Evolutionary conservation across 139 green algal genomes (phyloP).

Genomic region (Auxenochlorella protothecoides): DNA sequence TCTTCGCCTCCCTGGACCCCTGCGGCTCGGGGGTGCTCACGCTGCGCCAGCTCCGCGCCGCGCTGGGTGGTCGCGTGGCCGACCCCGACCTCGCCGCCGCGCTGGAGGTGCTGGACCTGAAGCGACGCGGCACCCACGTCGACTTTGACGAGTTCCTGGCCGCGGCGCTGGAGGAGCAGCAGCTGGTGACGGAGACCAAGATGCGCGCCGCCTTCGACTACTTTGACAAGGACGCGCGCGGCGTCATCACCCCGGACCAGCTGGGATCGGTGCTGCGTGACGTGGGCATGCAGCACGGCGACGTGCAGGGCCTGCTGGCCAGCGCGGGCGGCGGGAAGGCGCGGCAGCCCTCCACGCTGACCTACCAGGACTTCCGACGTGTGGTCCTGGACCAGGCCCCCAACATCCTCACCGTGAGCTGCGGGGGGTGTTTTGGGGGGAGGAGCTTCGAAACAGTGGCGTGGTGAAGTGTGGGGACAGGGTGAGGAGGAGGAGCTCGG

Average conservation of each 20-base stretch:
- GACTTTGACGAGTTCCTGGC: conserved; percentile 14
- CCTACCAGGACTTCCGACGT: conserved; percentile 4
- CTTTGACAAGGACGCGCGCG: conserved; percentile 8
- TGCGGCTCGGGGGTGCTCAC: conserved; percentile 8
- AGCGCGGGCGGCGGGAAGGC: not conserved
- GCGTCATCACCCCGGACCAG: conserved; percentile 3
- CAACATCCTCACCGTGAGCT: not conserved
- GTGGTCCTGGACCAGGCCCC: not conserved
- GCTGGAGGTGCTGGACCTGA: conserved; percentile 17
- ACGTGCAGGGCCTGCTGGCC: not conserved
- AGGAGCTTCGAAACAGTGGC: no score
- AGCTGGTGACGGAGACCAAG: conserved; percentile 6
- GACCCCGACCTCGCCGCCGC: conserved; percentile 22
- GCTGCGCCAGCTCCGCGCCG: conserved; percentile 5
- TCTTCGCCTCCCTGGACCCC: conserved; percentile 16
- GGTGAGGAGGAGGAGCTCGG: no score
- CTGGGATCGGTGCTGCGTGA: conserved; percentile 3
- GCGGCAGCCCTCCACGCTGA: not conserved
- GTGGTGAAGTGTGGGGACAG: no score
- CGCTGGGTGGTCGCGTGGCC: conserved; percentile 1
- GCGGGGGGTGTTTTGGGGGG: no score
- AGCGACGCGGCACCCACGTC: conserved; percentile 1
- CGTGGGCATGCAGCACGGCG: not conserved
- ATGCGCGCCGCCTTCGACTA: conserved; percentile 16
- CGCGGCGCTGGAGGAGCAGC: conserved; percentile 10